A percentile compares a stretch with the other conserved stretches of the same genome.
phyloP scores from a whole-genome alignment of 2,329 filamentous ascomycete species.

The Sclerotinia sclerotiorum region DNA sequence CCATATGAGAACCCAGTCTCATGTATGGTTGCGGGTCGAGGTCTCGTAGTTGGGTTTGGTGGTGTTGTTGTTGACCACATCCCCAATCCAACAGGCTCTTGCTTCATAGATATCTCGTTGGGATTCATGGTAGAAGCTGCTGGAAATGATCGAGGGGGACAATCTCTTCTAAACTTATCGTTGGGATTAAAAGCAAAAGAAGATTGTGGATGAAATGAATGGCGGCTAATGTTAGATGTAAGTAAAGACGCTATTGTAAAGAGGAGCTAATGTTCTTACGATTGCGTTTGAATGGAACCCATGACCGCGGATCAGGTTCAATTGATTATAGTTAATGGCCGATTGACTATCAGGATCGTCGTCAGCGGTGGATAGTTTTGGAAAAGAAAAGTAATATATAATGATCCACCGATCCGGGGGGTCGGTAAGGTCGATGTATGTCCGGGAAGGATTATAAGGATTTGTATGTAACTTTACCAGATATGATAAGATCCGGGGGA shows the following conservation, averaged over 20 bases:
- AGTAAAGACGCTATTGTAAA: conserved; percentile 40
- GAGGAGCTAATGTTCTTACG: conserved; percentile 47
- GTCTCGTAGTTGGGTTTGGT: conserved; percentile 44
- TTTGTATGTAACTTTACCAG: conserved; percentile 37
- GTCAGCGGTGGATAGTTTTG: conserved; percentile 37
- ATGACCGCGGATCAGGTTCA: conserved; percentile 44
- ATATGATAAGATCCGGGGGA: conserved; percentile 38
- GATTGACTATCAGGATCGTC: conserved; percentile 37
- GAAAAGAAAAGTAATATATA: conserved; percentile 29
- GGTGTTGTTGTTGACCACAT: conserved; percentile 59
- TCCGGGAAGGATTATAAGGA: conserved; percentile 26
- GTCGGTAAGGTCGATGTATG: conserved; percentile 19
- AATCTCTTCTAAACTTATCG: conserved; percentile 50
- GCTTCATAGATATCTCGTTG: conserved; percentile 50
- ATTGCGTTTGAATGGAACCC: conserved; percentile 52
- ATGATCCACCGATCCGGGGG: conserved; percentile 32
- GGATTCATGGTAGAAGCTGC: conserved; percentile 51
- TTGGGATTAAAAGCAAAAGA: conserved; percentile 52
- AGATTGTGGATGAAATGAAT: conserved; percentile 49
- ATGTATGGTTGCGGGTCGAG: conserved; percentile 59
- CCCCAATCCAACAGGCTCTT: conserved; percentile 50
- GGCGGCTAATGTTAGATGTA: conserved; percentile 46
- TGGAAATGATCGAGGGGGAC: conserved; percentile 45
- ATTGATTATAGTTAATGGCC: conserved; percentile 32
- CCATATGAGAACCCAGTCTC: conserved; percentile 60